Conservation (phyloP, 73 alveolate species). For the Tetrahymena borealis region DNA sequence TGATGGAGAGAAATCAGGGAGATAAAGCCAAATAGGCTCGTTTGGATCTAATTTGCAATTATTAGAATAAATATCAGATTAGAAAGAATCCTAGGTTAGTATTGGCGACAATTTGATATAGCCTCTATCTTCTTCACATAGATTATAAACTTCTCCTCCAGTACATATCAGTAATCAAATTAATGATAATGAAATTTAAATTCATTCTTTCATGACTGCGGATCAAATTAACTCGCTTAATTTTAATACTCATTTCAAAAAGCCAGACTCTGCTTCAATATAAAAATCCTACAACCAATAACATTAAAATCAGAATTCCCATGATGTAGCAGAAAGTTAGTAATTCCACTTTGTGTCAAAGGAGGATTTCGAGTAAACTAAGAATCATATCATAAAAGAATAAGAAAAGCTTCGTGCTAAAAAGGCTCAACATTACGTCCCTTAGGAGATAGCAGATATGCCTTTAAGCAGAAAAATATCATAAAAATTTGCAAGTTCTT, state of each 20-base stretch:
- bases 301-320: neutral
- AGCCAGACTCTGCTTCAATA: neutral
- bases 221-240: neutral
- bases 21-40: neutral
- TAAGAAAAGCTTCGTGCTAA: neutral
- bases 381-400: neutral
- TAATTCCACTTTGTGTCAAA: neutral
- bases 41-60: neutral
- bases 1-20: no score
- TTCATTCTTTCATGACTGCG: neutral
- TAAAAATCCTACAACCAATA: neutral
- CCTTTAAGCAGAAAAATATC: neutral
- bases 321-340: neutral
- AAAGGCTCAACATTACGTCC: neutral
- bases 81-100: neutral
- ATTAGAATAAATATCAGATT: neutral
- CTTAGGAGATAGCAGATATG: neutral
- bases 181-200: neutral
- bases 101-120: no score
- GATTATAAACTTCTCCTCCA: neutral
- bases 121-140: no score
- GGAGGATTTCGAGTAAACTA: neutral
- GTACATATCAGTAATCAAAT: neutral
- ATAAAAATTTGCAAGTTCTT: neutral
- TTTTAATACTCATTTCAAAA: neutral